Evolutionary conservation across 2,329 filamentous ascomycete genomes (phyloP).

Genomic region (Stagonosporopsis cucurbitacearum): DNA sequence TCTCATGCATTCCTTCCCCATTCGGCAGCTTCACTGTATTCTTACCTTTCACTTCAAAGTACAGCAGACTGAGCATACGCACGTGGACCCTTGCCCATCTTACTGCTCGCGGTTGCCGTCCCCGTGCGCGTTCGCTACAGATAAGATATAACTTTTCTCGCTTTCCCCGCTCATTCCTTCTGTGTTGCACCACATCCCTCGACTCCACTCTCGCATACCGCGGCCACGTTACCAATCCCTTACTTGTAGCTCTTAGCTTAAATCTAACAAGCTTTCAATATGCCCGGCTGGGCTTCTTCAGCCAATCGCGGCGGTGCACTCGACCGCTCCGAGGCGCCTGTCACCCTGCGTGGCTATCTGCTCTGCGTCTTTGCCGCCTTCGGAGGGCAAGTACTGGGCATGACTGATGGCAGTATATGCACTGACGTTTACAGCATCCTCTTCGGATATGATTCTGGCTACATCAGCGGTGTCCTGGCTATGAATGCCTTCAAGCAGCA

Average conservation of each 20-base stretch:
- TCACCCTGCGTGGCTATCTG: slow-evolving; percentile 55
- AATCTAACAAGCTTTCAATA: slow-evolving; percentile 19
- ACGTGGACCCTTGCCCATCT: not conserved
- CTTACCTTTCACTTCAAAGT: not conserved
- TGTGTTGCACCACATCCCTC: slow-evolving; percentile 3
- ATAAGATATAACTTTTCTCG: slow-evolving; percentile 1
- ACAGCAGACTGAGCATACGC: slow-evolving; percentile 2
- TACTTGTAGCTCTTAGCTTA: slow-evolving; percentile 17
- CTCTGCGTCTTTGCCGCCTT: slow-evolving; percentile 58
- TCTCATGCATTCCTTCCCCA: slow-evolving; percentile 9
- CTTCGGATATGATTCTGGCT: slow-evolving; percentile 80
- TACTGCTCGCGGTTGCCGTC: not conserved
- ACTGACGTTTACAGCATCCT: slow-evolving; percentile 55
- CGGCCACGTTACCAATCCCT: slow-evolving; percentile 7
- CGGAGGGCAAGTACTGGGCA: slow-evolving; percentile 51
- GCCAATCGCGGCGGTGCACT: slow-evolving; percentile 49
- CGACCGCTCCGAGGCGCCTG: slow-evolving; percentile 60
- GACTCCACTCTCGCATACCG: slow-evolving; percentile 4
- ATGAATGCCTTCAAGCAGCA: slow-evolving; percentile 48
- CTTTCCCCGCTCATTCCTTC: slow-evolving; percentile 8
- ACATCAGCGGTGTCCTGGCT: slow-evolving; percentile 70
- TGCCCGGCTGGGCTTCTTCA: slow-evolving; percentile 37
- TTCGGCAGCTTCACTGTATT: slow-evolving; percentile 12
- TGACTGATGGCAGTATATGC: not conserved
- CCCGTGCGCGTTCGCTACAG: slow-evolving; percentile 4